phyloP scores from a whole-genome alignment of 23 red algal genomes.

The Cyanidiococcus yangmingshanensis region DNA sequence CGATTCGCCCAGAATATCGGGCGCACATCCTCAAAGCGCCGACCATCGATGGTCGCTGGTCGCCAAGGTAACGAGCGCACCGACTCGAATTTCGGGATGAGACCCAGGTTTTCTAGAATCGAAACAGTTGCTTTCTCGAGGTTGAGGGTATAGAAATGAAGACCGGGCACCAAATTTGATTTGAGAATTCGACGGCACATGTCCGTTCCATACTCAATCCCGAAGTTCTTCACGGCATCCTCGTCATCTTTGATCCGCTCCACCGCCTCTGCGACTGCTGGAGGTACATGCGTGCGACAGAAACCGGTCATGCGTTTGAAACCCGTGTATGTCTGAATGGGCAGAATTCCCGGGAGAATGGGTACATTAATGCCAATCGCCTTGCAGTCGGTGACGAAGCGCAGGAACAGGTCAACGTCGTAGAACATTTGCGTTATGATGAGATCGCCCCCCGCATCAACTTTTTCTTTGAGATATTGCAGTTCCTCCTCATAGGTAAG shows the following conservation, averaged over 20 bases:
- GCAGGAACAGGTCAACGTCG: constrained; percentile 82
- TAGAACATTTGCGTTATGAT: constrained; percentile 99
- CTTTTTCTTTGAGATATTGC: constrained; percentile 72
- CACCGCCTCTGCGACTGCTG: constrained; percentile 49
- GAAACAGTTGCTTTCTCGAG: constrained; percentile 83
- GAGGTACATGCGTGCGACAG: constrained; percentile 76
- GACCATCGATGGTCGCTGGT: constrained; percentile 75
- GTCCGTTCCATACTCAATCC: constrained; percentile 59
- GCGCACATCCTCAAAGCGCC: constrained; percentile 78
- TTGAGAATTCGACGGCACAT: constrained; percentile 91
- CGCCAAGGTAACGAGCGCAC: constrained; percentile 98
- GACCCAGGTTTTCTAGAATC: constrained; percentile 71
- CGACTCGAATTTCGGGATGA: constrained; percentile 74
- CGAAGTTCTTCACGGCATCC: constrained; percentile 85
- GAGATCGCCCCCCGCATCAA: constrained; percentile 82
- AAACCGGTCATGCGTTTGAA: constrained; percentile 99
- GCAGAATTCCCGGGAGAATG: constrained; percentile 94
- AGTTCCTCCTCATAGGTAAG: constrained; percentile 82
- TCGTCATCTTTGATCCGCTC: constrained; percentile 90
- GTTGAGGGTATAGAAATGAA: constrained; percentile 98
- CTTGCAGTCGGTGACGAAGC: constrained; percentile 66
- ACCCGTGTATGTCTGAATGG: constrained; percentile 83
- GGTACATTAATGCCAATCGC: constrained; percentile 69
- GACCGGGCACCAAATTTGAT: constrained; percentile 60
- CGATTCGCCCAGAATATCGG: constrained; percentile 98